Evolutionary conservation across 2,329 filamentous ascomycete genomes (phyloP).

Genomic region (Ampelomyces quisqualis): DNA sequence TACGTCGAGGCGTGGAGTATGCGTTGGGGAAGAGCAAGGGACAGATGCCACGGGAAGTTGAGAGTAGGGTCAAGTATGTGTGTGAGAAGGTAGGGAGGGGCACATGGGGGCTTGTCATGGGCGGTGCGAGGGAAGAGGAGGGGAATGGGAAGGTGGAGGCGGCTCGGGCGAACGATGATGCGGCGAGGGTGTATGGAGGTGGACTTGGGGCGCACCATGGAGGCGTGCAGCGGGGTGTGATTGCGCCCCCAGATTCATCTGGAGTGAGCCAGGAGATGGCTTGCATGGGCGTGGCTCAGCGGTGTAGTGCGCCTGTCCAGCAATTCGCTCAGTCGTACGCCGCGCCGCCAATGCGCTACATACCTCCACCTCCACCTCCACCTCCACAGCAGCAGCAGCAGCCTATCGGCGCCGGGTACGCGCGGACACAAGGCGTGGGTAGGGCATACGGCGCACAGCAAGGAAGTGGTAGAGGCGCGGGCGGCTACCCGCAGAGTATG

Average conservation of each 20-base stretch:
- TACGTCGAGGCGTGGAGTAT: conserved; percentile 13
- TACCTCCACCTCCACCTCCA: background rate
- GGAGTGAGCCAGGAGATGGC: too few species aligned
- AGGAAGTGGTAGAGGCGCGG: background rate
- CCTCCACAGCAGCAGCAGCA: background rate
- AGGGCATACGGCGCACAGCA: background rate
- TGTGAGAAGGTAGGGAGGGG: conserved; percentile 25
- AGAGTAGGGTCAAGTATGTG: conserved; percentile 29
- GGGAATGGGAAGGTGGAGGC: conserved; percentile 1
- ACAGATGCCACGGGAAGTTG: conserved; percentile 29
- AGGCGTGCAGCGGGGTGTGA: background rate
- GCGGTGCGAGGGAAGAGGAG: conserved; percentile 4
- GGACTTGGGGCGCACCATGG: background rate
- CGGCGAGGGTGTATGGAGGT: background rate
- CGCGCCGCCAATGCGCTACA: background rate
- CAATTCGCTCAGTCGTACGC: background rate
- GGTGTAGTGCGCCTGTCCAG: background rate
- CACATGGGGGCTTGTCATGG: conserved; percentile 23
- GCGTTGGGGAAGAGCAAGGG: conserved; percentile 11
- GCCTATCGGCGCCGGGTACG: background rate
- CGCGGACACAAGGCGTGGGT: conserved; percentile 4
- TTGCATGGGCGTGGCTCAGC: background rate
- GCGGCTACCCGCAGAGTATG: conserved; percentile 10
- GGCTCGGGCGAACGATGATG: background rate
- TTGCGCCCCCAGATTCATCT: background rate